These are phyloP conservation scores for Mucor lusitanicus DNA, from an alignment of 371 early-diverging fungal species.

Conservation along the genomic window DNA sequence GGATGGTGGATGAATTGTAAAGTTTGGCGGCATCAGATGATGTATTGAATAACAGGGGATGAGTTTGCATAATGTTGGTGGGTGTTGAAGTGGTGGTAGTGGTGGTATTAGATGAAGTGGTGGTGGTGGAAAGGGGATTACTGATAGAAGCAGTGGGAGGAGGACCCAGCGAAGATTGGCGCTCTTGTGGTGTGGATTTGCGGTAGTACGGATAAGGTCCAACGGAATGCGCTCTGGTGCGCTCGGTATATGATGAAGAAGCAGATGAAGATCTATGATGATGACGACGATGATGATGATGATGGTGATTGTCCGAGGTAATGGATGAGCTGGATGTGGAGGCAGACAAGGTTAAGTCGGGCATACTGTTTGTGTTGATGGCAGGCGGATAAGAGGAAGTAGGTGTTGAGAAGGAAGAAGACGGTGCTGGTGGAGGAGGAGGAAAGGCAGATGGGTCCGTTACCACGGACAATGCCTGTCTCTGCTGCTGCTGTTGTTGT, in stretches of 20 bases:
- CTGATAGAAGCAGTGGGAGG: constrained; percentile 6
- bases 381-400: neutral
- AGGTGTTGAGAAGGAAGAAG: constrained; percentile 11
- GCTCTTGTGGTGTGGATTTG: constrained; percentile 18
- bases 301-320: constrained; percentile 15
- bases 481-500: constrained; percentile 34
- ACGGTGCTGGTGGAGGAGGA: constrained; percentile 26
- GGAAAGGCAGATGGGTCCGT: constrained; percentile 15
- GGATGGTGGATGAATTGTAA: constrained; percentile 12
- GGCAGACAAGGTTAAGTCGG: constrained; percentile 24
- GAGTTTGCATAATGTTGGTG: neutral
- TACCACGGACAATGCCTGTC: neutral
- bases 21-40: neutral
- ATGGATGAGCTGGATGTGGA: constrained; percentile 35
- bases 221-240: constrained; percentile 41
- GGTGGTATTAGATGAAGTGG: neutral
- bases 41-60: neutral
- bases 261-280: constrained; percentile 12
- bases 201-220: constrained; percentile 39
- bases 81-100: neutral
- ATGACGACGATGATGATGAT: constrained; percentile 2
- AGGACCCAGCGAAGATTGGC: constrained; percentile 27
- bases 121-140: neutral
- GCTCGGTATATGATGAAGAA: constrained; percentile 16
- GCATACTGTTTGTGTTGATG: neutral